Conservation (phyloP, 2,329 filamentous ascomycete species). For the Fusarium sp. region DNA sequence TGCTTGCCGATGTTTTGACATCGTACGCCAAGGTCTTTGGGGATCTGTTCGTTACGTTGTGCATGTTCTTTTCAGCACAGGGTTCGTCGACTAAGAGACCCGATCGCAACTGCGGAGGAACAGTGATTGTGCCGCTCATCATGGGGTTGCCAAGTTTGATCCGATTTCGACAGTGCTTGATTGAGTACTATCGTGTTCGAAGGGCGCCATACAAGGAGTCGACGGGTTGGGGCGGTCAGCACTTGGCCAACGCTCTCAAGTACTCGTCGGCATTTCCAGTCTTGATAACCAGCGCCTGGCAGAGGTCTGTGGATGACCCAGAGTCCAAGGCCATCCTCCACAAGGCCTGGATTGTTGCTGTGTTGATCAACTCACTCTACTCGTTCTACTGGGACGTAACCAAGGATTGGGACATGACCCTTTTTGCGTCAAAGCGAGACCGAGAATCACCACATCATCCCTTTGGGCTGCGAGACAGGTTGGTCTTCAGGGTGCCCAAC, state of each 20-base stretch:
- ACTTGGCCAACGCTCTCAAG: constrained; percentile 93
- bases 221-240: constrained; percentile 82
- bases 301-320: constrained; percentile 67
- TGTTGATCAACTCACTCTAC: constrained; percentile 87
- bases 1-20: constrained; percentile 93
- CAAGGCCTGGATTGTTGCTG: constrained; percentile 76
- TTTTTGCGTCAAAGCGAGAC: constrained; percentile 73
- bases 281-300: constrained; percentile 81
- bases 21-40: constrained; percentile 94
- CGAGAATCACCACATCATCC: constrained; percentile 74
- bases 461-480: constrained; percentile 80
- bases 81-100: constrained; percentile 83
- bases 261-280: constrained; percentile 96
- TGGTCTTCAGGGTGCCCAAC: constrained; percentile 76
- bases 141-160: constrained; percentile 87
- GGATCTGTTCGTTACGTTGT: constrained; percentile 88
- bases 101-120: constrained; percentile 84
- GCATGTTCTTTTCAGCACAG: constrained; percentile 85
- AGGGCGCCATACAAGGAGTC: constrained; percentile 66
- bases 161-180: constrained; percentile 90
- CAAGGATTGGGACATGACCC: constrained; percentile 94
- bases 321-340: constrained; percentile 59
- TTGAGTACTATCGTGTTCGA: constrained; percentile 82
- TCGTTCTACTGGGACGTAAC: constrained; percentile 99
- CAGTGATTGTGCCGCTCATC: constrained; percentile 83